phyloP scores from a whole-genome alignment of 106 monocot genomes.

The Acorus gramineus region DNA sequence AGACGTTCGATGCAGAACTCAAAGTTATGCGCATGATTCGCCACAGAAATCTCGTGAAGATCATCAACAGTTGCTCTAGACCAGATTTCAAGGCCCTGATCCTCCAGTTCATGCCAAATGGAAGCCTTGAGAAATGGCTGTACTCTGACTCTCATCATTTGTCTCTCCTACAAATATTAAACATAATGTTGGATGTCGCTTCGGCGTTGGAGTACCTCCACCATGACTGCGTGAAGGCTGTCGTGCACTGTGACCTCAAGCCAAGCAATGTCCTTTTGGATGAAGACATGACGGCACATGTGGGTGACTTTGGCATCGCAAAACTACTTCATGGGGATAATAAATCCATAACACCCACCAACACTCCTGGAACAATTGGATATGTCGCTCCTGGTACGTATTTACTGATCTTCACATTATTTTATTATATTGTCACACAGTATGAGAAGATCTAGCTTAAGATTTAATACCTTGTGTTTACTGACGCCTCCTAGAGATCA shows the following conservation, averaged over 20 bases:
- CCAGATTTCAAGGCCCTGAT: conserved; percentile 19
- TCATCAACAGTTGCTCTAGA: conserved; percentile 17
- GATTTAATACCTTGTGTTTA: too few relatives aligned
- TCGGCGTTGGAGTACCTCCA: conserved; percentile 19
- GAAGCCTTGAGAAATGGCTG: conserved; percentile 17
- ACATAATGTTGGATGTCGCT: conserved; percentile 13
- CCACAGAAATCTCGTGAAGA: conserved; percentile 17
- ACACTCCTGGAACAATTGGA: conserved; percentile 6
- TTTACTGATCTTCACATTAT: too few relatives aligned
- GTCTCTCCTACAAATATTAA: conserved; percentile 11
- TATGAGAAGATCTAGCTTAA: too few relatives aligned
- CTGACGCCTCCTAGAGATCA: too few relatives aligned
- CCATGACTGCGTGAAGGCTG: conserved; percentile 6
- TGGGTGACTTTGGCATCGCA: conserved; percentile 14
- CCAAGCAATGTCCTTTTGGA: background rate
- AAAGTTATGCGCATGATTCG: conserved; percentile 7
- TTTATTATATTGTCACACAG: too few relatives aligned
- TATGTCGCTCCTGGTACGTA: conserved; percentile 15
- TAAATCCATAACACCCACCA: background rate
- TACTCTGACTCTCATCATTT: conserved; percentile 7
- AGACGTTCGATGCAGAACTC: conserved; percentile 18
- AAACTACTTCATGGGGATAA: conserved; percentile 5
- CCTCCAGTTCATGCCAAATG: conserved; percentile 21
- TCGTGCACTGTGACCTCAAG: conserved; percentile 7
- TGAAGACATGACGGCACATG: conserved; percentile 9